A percentile compares a stretch with the other conserved stretches of the same genome.
Conservation (phyloP, 192 early-diverging fungal species). For the Linnemannia zychae region DNA sequence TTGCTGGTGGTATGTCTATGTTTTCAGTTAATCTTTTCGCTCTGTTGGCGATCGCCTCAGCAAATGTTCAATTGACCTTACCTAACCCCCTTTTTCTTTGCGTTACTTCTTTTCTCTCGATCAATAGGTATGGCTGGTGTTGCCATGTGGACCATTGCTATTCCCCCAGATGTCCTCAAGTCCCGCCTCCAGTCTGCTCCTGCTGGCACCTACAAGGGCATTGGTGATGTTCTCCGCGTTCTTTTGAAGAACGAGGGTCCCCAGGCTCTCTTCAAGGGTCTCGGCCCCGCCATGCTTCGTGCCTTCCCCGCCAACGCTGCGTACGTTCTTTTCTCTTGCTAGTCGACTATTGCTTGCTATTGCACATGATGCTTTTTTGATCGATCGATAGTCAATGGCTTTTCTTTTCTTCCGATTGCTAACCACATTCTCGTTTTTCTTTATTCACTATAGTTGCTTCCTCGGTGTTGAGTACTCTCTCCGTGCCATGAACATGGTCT, state of each 20-base stretch:
- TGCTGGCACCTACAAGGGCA: constrained; percentile 87
- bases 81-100: neutral
- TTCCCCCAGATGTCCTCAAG: constrained; percentile 93
- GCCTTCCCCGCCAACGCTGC: constrained; percentile 91
- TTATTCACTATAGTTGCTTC: constrained; percentile 37
- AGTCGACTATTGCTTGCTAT: neutral
- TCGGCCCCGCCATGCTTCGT: constrained; percentile 89
- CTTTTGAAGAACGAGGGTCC: constrained; percentile 81
- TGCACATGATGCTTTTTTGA: neutral
- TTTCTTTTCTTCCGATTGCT: neutral
- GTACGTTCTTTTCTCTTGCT: constrained; percentile 69
- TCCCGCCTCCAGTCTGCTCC: constrained; percentile 91
- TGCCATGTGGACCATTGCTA: constrained; percentile 97
- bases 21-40: neutral
- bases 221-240: constrained; percentile 69
- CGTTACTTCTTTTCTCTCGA: neutral
- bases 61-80: neutral
- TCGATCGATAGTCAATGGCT: neutral
- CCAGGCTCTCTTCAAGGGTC: constrained; percentile 86
- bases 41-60: neutral
- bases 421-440: constrained; percentile 1
- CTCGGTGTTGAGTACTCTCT: constrained; percentile 56
- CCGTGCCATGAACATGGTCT: constrained; percentile 47
- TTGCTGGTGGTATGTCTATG: constrained; percentile 85
- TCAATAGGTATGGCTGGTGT: constrained; percentile 90